Evolutionary conservation across 1,284 basidiomycete species (phyloP), one percentile per base, ranked within the genome.

Genomic region (Paramarasmius palmivorus): DNA sequence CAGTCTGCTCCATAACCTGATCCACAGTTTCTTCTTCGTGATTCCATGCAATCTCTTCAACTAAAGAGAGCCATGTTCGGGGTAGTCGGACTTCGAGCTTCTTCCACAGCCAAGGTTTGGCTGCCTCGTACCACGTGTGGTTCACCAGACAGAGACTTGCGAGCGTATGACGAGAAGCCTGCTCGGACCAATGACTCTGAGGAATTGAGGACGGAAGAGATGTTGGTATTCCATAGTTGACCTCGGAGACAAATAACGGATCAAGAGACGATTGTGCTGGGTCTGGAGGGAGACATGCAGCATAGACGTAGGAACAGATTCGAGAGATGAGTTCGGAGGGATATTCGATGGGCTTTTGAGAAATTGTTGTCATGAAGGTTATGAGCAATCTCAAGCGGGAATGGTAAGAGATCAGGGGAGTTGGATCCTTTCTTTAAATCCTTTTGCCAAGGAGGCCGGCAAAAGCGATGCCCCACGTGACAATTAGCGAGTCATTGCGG

Each of bases 101-200:
- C 54, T 79, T 81, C 89, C 90, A 92, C 2, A 92, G 71, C 84
- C 84, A 92, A 0, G 89, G 90, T 60, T 86, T 88, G 10, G 90
- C 88, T 0, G 88, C 90, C 46, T 83, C 80, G 62, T 83, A 81
- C 86, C 88, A 92, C 2, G 82, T 76, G 60, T 76, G 84, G 63
- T 83, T 90, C 38, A 90, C 86, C 53, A 88, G 78, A 62, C 85
- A 89, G 44, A 91, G 82, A 59, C 68, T 85, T 10, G 79, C 75
- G 34, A 92, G 74, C 0, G 90, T 86, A 53, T 69, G 74, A 22
- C 88, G 81, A 12, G 83, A 74, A 25, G 81, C 62, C 1, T 78
- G 74, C 58, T 91, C 89, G 0, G 85, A 71, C 83, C 84, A 90
- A 64, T 81, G 78, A 6, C 80, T 71, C 1, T 85, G 74, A 0